Evolutionary conservation across 495 filamentous ascomycete species (phyloP).

Genomic region (Letharia lupina): DNA sequence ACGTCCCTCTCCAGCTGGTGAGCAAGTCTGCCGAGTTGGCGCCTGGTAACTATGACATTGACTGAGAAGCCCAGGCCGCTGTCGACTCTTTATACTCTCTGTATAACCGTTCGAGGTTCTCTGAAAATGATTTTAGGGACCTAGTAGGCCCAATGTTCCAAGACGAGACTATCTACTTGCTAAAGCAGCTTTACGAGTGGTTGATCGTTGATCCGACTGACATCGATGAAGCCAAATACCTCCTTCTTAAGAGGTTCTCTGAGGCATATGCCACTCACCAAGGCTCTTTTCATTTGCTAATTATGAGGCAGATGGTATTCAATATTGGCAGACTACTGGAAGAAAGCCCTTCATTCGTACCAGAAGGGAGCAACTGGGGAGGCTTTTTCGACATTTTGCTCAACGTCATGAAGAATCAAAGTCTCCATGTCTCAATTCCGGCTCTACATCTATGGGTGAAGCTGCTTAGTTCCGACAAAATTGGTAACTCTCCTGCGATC

Average conservation of each 20-base stretch:
- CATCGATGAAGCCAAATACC: constrained; percentile 84
- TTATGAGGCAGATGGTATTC: constrained; percentile 57
- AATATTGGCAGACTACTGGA: constrained; percentile 77
- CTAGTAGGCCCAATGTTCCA: constrained; percentile 74
- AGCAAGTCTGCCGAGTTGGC: constrained; percentile 11
- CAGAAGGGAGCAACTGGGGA: constrained; percentile 56
- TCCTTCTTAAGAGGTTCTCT: constrained; percentile 84
- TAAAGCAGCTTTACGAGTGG: constrained; percentile 73
- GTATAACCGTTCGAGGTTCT: constrained; percentile 64
- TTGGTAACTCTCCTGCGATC: constrained; percentile 59
- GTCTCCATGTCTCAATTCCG: constrained; percentile 86
- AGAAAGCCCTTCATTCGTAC: constrained; percentile 56
- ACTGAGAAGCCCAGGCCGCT: constrained; percentile 50
- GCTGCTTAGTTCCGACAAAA: constrained; percentile 56
- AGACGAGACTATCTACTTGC: constrained; percentile 58
- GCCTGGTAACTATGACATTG: constrained; percentile 22
- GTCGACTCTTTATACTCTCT: constrained; percentile 77
- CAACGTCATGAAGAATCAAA: constrained; percentile 70
- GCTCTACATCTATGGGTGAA: constrained; percentile 83
- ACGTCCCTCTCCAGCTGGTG: constrained; percentile 69
- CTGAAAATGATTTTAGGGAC: constrained; percentile 68
- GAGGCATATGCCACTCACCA: constrained; percentile 48
- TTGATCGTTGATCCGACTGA: constrained; percentile 68
- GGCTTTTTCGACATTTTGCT: constrained; percentile 73
- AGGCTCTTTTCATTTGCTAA: constrained; percentile 10